Base-by-base conservation (phyloP, 306 rosid genomes). In the Sicyos edulis region DNA sequence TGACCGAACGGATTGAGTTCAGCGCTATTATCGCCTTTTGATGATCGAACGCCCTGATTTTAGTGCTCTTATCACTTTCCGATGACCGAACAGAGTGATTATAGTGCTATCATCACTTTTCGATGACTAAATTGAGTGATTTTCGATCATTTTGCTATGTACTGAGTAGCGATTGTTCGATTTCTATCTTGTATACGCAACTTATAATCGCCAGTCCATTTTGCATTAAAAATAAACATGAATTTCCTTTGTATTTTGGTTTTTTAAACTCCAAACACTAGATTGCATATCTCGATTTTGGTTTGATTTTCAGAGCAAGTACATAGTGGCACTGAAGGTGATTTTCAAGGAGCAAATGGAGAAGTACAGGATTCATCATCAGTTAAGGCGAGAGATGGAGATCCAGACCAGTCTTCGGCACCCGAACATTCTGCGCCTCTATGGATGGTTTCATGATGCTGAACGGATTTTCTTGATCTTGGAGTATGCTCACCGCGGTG, bases 401-500 rank as follows among this genome's bases (percentile, higher is more conserved):
- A 89, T 89, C 50, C 93, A 91, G 76, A 77, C 77, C 45, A 79
- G 76, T 47, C 91, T 89, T 19, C 55, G 79, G 29, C 97, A 91
- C 75, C 91, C 88, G 0, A 91, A 89, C 67, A 70, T 91, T n/a
- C 75, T 91, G 37, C 83, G 86, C 1, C 96, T 91, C 52, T 91
- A 75, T 54, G 97, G 97, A 21, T 91, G 97, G 97, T 91, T 91
- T 61, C 87, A 91, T 72, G 96, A 91, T 34, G 58, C 74, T 9
- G 88, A 89, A n/a, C 88, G 90, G 29, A 83, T 88, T 72, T 84
- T 83, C 81, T 75, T 91, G 85, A 91, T 91, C 40, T 92, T 91
- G 69, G 97, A 89, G 78, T 91, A 89, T 57, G 96, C 97, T 74
- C 88, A 87, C 59, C 85, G 89, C 57, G 97, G 96, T 6, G 97